phyloP scores from a whole-genome alignment of 2,329 filamentous ascomycete genomes.

The Penicillium nordicum region DNA sequence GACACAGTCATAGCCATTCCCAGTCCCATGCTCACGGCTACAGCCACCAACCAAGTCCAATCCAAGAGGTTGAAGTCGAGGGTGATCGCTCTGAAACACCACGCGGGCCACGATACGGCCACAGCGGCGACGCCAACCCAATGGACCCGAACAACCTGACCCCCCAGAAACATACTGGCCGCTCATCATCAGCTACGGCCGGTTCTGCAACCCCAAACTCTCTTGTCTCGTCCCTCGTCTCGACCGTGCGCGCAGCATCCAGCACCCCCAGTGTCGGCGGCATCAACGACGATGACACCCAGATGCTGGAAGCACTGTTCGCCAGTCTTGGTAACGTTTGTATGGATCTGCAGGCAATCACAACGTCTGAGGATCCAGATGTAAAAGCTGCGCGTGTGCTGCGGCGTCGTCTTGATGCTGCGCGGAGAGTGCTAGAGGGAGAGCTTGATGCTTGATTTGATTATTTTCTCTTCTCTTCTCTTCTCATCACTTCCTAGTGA shows the following conservation, averaged over 20 bases:
- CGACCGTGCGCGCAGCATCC: conserved; percentile 37
- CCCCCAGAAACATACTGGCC: conserved; percentile 27
- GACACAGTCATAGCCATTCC: conserved; percentile 16
- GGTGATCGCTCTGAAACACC: conserved; percentile 23
- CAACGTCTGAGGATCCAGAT: conserved; percentile 53
- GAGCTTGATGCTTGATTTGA: conserved; percentile 47
- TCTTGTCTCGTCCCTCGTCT: conserved; percentile 36
- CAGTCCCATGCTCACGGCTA: conserved; percentile 3
- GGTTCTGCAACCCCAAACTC: conserved; percentile 33
- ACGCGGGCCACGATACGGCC: conserved; percentile 14
- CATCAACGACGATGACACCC: conserved; percentile 54
- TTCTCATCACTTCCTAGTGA: conserved; percentile 1
- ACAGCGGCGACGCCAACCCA: neutral
- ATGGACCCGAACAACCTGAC: conserved; percentile 14
- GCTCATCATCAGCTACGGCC: conserved; percentile 26
- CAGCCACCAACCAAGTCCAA: conserved; percentile 16
- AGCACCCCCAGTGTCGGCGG: conserved; percentile 23
- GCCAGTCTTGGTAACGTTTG: conserved; percentile 51
- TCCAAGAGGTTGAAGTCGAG: conserved; percentile 18
- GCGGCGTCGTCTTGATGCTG: conserved; percentile 70
- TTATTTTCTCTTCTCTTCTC: neutral
- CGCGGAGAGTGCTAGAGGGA: conserved; percentile 69
- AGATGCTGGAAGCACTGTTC: conserved; percentile 55
- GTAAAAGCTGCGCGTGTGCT: conserved; percentile 59
- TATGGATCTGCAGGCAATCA: conserved; percentile 47